Evolutionary conservation across 2,329 filamentous ascomycete genomes (phyloP), one percentile per base, ranked within the genome.

Genomic region (Escovopsis sp.): DNA sequence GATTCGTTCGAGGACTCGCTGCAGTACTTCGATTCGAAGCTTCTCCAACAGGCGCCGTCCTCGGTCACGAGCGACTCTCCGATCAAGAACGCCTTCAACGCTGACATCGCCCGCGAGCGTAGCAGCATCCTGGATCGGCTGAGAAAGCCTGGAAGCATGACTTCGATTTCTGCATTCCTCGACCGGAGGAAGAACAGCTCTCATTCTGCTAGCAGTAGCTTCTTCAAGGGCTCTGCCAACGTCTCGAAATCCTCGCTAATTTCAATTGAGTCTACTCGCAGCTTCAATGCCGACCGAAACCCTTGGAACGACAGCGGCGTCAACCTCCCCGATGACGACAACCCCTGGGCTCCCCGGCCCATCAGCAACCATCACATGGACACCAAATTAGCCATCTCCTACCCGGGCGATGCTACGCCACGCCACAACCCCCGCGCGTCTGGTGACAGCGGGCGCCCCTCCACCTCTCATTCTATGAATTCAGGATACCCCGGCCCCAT

Each of bases 301-400:
- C 88, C 88, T 47, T 96, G 89, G 89, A 95, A 95, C 60, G 89
- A 96, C 61, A 94, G 86, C 57, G 89, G 88, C 54, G 87, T 95
- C 57, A 95, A 95, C 59, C 77, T 95, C 51, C 72, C 84, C 48
- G 89, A 95, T 54, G 86, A 94, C 49, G 87, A 95, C 52, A 75
- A 76, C 59, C 71, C 72, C 33, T 80, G 76, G 76, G 63, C 70
- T 40, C 64, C 64, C 40, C 75, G 76, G 49, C 75, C 76, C 52
- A 74, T 79, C 51, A 72, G 74, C 55, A 83, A 78, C 58, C 77
- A 75, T 57, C 77, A 75, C 57, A 68, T 70, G 53, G 67, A 80
- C 58, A 71, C 70, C 56, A 82, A 80, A 60, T 62, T 79, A 55
- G 63, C 67, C 48, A 71, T 80, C 48, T 69, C 81, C 60, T 71